phyloP scores from a whole-genome alignment of 2,329 filamentous ascomycete species.

The Fusarium coicis region DNA sequence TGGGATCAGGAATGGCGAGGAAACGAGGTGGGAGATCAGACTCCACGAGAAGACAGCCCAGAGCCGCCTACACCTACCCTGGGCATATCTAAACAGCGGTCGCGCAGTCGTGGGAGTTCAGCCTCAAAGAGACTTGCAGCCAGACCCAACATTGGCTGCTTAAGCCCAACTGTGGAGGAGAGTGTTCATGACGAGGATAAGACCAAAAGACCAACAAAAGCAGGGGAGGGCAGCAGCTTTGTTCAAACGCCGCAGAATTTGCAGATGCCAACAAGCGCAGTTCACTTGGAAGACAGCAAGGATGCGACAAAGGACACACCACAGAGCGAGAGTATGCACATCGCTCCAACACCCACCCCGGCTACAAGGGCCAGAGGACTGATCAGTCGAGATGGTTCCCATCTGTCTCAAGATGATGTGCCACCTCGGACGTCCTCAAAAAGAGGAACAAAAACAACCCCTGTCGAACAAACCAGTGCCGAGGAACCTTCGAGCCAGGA shows the following conservation, averaged over 20 bases:
- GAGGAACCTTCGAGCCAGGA: not conserved
- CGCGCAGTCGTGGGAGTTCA: slow-evolving; percentile 34
- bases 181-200: slow-evolving; percentile 28
- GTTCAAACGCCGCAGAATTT: not conserved
- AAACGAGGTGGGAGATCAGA: slow-evolving; percentile 13
- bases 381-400: slow-evolving; percentile 10
- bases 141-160: slow-evolving; percentile 38
- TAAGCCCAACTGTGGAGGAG: slow-evolving; percentile 50
- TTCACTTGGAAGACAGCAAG: not conserved
- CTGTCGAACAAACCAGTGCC: not conserved
- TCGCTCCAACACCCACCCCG: not conserved
- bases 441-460: not conserved
- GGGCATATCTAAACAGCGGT: slow-evolving; percentile 37
- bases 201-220: not conserved
- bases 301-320: not conserved
- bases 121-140: slow-evolving; percentile 36
- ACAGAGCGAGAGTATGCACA: not conserved
- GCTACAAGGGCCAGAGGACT: not conserved
- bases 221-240: not conserved
- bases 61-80: slow-evolving; percentile 51
- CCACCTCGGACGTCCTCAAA: slow-evolving; percentile 47
- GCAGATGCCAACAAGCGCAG: not conserved
- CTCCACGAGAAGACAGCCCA: slow-evolving; percentile 45
- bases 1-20: slow-evolving; percentile 45
- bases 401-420: slow-evolving; percentile 37